A percentile compares a stretch with the other conserved stretches of the same genome.
Conservation (phyloP, 257 asterid genomes). For the Echites panduratus region DNA sequence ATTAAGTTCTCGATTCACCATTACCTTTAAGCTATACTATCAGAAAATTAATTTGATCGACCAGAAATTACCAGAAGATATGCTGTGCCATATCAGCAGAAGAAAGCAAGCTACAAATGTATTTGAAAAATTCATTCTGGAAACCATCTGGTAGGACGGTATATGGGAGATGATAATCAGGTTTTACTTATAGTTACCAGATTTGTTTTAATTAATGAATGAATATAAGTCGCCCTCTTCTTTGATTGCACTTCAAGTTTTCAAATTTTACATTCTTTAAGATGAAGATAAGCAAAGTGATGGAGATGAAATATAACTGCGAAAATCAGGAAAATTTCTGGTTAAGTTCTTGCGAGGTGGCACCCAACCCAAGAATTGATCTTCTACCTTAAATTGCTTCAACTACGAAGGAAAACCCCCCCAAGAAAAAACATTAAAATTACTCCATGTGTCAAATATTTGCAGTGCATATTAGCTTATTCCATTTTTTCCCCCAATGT, state of each 20-base stretch:
- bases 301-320: too few relatives aligned
- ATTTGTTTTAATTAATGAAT: not conserved
- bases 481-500: not conserved
- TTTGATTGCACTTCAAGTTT: conserved; percentile 64
- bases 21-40: too few relatives aligned
- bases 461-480: not conserved
- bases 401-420: conserved; percentile 12
- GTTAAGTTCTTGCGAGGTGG: conserved; percentile 12
- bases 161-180: not conserved
- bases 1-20: too few relatives aligned
- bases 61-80: conserved; percentile 35
- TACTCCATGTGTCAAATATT: not conserved
- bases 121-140: conserved; percentile 30
- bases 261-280: conserved; percentile 26
- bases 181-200: not conserved
- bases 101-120: conserved; percentile 15
- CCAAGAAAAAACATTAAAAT: not conserved
- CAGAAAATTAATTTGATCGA: too few relatives aligned
- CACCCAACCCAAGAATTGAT: conserved; percentile 6
- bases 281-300: conserved; percentile 28
- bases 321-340: not conserved
- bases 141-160: not conserved
- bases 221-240: conserved; percentile 16
- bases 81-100: conserved; percentile 23
- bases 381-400: conserved; percentile 18